These are phyloP conservation scores for Platanthera zijinensis DNA, from an alignment of 106 monocot species.

Conservation along the genomic window DNA sequence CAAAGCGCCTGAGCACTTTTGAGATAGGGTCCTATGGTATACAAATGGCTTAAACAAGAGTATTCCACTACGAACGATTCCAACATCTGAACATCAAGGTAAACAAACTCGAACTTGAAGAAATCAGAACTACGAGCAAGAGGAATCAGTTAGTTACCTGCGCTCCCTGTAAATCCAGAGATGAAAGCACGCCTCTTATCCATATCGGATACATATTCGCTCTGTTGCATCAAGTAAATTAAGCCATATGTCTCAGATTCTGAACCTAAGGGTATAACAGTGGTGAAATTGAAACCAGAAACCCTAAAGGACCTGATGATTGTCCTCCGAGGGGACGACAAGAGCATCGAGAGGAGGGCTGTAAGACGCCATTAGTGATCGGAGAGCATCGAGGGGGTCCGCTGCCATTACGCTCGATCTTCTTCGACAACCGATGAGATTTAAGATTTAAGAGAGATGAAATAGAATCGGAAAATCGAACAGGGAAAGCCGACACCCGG, in stretches of 20 bases:
- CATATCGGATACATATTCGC: slow-evolving; percentile 88
- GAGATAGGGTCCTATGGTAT: background rate
- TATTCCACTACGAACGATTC: background rate
- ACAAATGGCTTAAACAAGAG: background rate
- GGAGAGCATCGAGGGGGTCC: slow-evolving; percentile 60
- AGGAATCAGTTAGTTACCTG: slow-evolving; percentile 38
- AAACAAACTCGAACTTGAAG: background rate
- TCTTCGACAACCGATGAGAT: background rate
- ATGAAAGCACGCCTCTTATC: slow-evolving; percentile 80
- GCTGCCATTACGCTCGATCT: slow-evolving; percentile 11
- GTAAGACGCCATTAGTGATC: slow-evolving; percentile 71
- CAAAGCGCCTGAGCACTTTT: too few species aligned
- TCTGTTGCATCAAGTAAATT: slow-evolving; percentile 32
- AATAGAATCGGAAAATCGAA: background rate
- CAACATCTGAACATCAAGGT: background rate
- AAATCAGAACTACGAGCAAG: background rate
- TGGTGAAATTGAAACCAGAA: background rate
- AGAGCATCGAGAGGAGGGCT: slow-evolving; percentile 82
- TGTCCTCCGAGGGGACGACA: slow-evolving; percentile 90
- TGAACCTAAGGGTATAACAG: background rate
- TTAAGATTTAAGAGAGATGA: background rate
- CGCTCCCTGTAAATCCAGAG: slow-evolving; percentile 93
- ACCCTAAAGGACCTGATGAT: slow-evolving; percentile 57
- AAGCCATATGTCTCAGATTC: background rate
- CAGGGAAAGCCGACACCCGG: background rate